Evolutionary conservation across 108 stramenopile genomes (phyloP), one percentile per base, ranked within the genome.

Genomic region (Conticribra weissflogii): DNA sequence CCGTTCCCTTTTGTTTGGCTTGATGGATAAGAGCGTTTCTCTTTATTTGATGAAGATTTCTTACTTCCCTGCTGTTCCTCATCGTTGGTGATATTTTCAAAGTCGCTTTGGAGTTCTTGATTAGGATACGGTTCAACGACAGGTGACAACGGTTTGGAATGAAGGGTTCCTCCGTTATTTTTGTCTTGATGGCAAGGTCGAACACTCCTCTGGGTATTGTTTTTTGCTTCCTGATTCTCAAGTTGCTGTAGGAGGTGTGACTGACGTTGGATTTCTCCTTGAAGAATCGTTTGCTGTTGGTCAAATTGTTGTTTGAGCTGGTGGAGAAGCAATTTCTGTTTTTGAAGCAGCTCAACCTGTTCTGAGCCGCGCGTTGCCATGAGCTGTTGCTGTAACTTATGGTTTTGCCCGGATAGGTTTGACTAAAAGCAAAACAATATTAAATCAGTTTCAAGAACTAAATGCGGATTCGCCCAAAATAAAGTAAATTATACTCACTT

Each of bases 281-380:
- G 81, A 23, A 87, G 66, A 23, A 85, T 48, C 14, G 72, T 33
- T 54, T 90, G 81, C 50, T 90, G 85, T 59, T 85, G 83, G 36
- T 86, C 76, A 70, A 85, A 89, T 15, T 83, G 76, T 45, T 74
- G 54, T 27, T 81, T 81, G 5, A 86, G 68, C 25, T 88, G 78
- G 41, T 78, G 71, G 9, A 88, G 59, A n/a, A 88, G 71, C 5
- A 48, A 48, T 21, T 81, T 73, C 52, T 90, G 89, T 29, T 86
- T 81, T 16, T 78, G 83, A 31, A 88, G 59, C 59, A 88, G 83
- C 59, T 86, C 73, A 14, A 66, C 72, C 63, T 84, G 81, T 19
- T 71, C 71, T 36, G 66, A 74, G 23, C 66, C 71, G 57, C 70
- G 44, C 28, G 84, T 24, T 15, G 36, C 55, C 22, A 47, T 59